These are phyloP conservation scores for Umbilicus rupestris DNA, from an alignment of 164 flowering plant species.

Conservation along the genomic window DNA sequence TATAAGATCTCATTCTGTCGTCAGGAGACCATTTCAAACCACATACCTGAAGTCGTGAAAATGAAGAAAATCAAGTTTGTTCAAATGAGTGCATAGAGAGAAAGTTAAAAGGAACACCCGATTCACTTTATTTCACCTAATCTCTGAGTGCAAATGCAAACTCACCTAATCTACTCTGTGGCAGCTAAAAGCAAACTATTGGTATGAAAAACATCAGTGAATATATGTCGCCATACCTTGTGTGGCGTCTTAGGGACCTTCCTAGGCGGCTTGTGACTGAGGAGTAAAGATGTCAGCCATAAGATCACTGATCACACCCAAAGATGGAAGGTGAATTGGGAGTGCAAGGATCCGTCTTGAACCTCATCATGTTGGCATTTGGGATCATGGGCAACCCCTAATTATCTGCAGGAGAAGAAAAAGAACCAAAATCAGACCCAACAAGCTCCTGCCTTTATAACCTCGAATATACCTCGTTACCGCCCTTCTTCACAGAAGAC, in stretches of 20 bases:
- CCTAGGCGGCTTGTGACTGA: constrained; percentile 74
- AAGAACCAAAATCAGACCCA: constrained; percentile 70
- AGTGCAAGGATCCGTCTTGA: constrained; percentile 50
- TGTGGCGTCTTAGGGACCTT: constrained; percentile 95
- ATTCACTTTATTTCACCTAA: not conserved
- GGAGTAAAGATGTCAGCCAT: constrained; percentile 50
- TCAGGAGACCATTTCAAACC: not conserved
- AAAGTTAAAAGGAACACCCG: not conserved
- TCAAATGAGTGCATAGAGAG: not conserved
- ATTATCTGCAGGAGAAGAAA: constrained; percentile 69
- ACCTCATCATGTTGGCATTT: constrained; percentile 75
- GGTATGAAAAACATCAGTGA: not conserved
- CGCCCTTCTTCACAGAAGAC: constrained; percentile 75
- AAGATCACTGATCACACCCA: constrained; percentile 34
- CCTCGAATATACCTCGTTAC: constrained; percentile 62
- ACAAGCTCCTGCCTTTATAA: constrained; percentile 71
- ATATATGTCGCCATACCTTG: constrained; percentile 36
- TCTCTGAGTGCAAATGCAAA: not conserved
- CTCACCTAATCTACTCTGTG: not conserved
- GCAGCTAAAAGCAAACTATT: not conserved
- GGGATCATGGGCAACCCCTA: constrained; percentile 60
- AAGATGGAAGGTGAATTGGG: constrained; percentile 61
- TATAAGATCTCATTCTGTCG: too few species aligned
- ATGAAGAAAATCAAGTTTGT: not conserved
- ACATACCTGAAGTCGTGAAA: not conserved